Percentiles rank a stretch among this genome's conserved stretches.
Evolutionary conservation across 495 filamentous ascomycete genomes (phyloP).

Genomic region (Podospora bellae-mahoneyi): DNA sequence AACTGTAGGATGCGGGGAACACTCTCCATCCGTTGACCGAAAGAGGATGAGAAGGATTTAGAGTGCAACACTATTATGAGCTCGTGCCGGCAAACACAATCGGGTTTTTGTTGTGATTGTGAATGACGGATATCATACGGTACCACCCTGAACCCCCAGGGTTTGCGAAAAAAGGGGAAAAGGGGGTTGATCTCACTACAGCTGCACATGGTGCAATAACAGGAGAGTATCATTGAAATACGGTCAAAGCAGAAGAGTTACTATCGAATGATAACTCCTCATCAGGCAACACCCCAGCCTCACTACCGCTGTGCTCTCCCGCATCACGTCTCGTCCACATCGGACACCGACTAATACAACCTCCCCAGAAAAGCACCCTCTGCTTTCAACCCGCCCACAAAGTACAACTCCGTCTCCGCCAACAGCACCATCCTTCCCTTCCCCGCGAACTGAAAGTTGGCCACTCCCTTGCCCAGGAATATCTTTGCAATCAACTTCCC

Average conservation of each 20-base stretch:
- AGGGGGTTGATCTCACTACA: too few species aligned
- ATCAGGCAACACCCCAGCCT: not conserved
- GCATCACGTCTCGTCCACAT: not conserved
- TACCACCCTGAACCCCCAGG: too few species aligned
- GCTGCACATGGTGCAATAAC: too few species aligned
- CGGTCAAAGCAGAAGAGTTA: not conserved
- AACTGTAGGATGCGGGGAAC: not conserved
- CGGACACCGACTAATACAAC: slow-evolving; percentile 16
- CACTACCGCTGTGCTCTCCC: too few species aligned
- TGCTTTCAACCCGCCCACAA: slow-evolving; percentile 42
- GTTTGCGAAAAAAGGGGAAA: too few species aligned
- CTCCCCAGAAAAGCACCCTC: slow-evolving; percentile 35
- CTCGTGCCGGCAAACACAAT: not conserved
- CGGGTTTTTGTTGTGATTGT: not conserved
- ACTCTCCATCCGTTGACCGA: not conserved
- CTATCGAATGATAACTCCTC: not conserved
- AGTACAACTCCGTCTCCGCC: slow-evolving; percentile 49
- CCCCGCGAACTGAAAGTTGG: slow-evolving; percentile 58
- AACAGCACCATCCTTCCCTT: slow-evolving; percentile 50
- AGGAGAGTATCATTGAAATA: too few species aligned
- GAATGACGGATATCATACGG: too few species aligned
- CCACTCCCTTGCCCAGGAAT: slow-evolving; percentile 40
- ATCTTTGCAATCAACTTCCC: slow-evolving; percentile 60
- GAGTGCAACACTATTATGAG: not conserved
- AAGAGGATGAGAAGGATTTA: slow-evolving; percentile 7